phyloP scores from a whole-genome alignment of 2,329 filamentous ascomycete genomes.

The Fusarium sp. region DNA sequence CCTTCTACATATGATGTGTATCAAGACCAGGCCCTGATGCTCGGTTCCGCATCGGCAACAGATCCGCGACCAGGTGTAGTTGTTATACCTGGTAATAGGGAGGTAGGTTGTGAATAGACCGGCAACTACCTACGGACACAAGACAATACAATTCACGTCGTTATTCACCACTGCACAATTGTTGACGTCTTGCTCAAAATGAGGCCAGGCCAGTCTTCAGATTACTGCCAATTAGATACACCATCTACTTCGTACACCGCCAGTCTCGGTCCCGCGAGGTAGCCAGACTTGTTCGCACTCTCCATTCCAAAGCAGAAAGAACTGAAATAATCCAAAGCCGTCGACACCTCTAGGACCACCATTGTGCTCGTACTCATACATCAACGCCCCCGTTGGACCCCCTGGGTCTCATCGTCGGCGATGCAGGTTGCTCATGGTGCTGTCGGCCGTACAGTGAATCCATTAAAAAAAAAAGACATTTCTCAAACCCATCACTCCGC shows the following conservation, averaged over 20 bases:
- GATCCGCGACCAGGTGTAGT: background rate
- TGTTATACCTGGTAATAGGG: background rate
- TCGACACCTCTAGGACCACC: conserved; percentile 17
- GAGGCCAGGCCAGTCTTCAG: conserved; percentile 24
- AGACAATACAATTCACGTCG: background rate
- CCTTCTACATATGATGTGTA: background rate
- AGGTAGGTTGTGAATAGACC: background rate
- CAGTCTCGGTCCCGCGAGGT: conserved; percentile 43
- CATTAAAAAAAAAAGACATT: conserved; percentile 34
- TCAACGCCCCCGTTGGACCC: conserved; percentile 21
- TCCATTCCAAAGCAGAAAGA: conserved; percentile 18
- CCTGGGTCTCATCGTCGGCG: conserved; percentile 23
- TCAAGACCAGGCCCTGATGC: background rate
- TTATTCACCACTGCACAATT: background rate
- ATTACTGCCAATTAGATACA: conserved; percentile 26
- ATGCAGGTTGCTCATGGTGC: conserved; percentile 16
- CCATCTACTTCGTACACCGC: conserved; percentile 38
- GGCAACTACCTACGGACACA: background rate
- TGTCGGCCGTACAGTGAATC: conserved; percentile 25
- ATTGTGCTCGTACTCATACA: conserved; percentile 1
- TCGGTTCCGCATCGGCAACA: background rate
- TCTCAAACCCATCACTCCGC: conserved; percentile 11
- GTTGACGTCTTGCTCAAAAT: conserved; percentile 19
- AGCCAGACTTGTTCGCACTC: conserved; percentile 29
- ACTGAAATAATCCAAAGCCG: conserved; percentile 27